These are phyloP conservation scores for Adansonia gregorii DNA, from an alignment of 441 rosid genomes.

Conservation along the genomic window DNA sequence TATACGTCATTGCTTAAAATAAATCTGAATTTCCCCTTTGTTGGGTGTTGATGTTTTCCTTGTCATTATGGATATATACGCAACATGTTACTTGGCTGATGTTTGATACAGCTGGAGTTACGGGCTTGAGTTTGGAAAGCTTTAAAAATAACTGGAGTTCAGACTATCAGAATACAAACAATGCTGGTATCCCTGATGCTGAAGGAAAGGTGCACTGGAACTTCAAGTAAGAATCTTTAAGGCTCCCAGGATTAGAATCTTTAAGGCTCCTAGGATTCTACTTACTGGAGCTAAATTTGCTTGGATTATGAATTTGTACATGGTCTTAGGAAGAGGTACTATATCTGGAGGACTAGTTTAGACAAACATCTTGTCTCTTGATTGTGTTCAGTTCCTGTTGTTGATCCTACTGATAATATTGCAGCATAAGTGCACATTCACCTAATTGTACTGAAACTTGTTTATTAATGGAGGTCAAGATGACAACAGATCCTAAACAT, in stretches of 20 bases:
- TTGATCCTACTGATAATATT: not conserved
- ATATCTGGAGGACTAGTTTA: conserved; percentile 11
- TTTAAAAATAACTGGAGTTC: conserved; percentile 88
- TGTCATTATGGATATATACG: conserved; percentile 2
- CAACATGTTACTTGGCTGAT: conserved; percentile 25
- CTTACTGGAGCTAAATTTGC: conserved; percentile 13
- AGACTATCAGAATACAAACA: conserved; percentile 78
- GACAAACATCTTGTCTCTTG: conserved; percentile 5
- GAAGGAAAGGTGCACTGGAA: conserved; percentile 75
- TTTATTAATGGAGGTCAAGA: conserved; percentile 10
- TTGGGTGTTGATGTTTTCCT: not conserved
- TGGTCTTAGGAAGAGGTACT: conserved; percentile 9
- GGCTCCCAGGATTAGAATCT: conserved; percentile 36
- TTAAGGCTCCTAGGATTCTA: conserved; percentile 21
- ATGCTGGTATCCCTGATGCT: conserved; percentile 87
- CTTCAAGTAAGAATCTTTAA: conserved; percentile 71
- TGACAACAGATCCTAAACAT: not conserved
- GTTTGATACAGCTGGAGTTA: conserved; percentile 71
- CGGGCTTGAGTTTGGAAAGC: conserved; percentile 74
- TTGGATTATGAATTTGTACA: conserved; percentile 17
- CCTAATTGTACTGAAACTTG: conserved; percentile 9
- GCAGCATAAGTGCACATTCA: not conserved
- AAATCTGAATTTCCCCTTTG: not conserved
- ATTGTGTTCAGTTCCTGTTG: conserved; percentile 12
- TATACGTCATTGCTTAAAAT: conserved; percentile 7